These are phyloP conservation scores for Fallopia convolvulus DNA, from an alignment of 148 eudicot genomes.

Conservation along the genomic window DNA sequence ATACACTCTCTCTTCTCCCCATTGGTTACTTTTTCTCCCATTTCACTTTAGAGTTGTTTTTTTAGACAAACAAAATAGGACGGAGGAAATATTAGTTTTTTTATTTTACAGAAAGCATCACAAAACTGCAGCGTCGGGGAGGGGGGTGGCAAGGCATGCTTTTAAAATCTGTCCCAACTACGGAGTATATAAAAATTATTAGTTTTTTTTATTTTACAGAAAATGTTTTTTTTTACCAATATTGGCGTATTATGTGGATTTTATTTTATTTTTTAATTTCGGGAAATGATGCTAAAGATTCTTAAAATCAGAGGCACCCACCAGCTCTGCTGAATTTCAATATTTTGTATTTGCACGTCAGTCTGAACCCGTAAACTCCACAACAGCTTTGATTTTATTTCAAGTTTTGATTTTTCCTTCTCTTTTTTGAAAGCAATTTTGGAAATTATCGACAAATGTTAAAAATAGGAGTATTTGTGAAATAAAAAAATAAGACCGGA, in stretches of 20 bases:
- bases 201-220: too few species aligned
- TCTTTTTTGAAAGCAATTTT: too few species aligned
- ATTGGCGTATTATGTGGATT: neutral
- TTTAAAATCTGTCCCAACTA: neutral
- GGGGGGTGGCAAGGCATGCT: neutral
- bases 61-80: too few species aligned
- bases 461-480: neutral
- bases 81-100: too few species aligned
- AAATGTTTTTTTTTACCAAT: neutral
- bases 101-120: too few species aligned
- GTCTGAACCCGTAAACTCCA: too few species aligned
- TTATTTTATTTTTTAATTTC: neutral
- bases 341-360: neutral
- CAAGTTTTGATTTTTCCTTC: too few species aligned
- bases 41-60: too few species aligned
- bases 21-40: too few species aligned
- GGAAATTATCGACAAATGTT: neutral
- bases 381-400: too few species aligned
- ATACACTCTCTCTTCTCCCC: too few species aligned
- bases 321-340: neutral
- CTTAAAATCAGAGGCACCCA: neutral
- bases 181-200: too few species aligned
- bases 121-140: constrained; percentile 1
- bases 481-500: neutral
- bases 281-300: constrained; percentile 6